Conservation (phyloP, 805 yeast genomes). For the Priceomyces fermenticarens region DNA sequence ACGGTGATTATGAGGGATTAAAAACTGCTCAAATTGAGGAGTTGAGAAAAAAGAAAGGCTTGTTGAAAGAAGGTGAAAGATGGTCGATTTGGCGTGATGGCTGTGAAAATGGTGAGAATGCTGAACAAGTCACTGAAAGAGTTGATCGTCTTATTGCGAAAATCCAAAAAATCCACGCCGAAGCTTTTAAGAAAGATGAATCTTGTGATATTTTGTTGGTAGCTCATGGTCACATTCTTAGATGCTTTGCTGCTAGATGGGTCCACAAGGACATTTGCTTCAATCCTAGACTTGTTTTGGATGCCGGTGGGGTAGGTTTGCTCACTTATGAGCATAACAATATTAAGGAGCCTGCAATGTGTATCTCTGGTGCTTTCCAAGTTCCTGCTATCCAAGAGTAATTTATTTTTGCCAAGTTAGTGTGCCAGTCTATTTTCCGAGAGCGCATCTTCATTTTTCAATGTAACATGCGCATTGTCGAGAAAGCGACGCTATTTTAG, state of each 20-base stretch:
- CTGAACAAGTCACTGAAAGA: constrained; percentile 64
- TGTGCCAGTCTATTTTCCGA: no score
- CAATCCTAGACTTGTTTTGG: constrained; percentile 81
- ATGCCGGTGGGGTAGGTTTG: constrained; percentile 95
- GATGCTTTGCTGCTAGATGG: constrained; percentile 92
- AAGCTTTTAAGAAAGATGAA: constrained; percentile 47
- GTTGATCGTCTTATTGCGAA: constrained; percentile 67
- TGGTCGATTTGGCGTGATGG: constrained; percentile 94
- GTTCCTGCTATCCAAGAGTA: constrained; percentile 54
- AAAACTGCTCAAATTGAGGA: constrained; percentile 63
- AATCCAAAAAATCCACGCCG: constrained; percentile 57
- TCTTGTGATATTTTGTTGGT: constrained; percentile 76
- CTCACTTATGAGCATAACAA: constrained; percentile 84
- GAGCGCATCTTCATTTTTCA: no score
- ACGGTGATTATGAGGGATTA: constrained; percentile 92
- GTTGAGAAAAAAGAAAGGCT: constrained; percentile 57
- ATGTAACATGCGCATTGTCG: no score
- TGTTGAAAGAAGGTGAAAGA: constrained; percentile 31
- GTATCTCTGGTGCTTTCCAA: constrained; percentile 77
- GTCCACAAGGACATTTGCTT: constrained; percentile 51
- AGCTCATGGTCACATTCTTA: constrained; percentile 91
- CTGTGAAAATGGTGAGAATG: constrained; percentile 84
- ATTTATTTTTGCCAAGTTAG: no score
- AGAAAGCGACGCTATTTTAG: no score
- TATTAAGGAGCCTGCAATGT: constrained; percentile 83